Conservation (phyloP, 768 basidiomycete species). For the Tephrocybe sp. region DNA sequence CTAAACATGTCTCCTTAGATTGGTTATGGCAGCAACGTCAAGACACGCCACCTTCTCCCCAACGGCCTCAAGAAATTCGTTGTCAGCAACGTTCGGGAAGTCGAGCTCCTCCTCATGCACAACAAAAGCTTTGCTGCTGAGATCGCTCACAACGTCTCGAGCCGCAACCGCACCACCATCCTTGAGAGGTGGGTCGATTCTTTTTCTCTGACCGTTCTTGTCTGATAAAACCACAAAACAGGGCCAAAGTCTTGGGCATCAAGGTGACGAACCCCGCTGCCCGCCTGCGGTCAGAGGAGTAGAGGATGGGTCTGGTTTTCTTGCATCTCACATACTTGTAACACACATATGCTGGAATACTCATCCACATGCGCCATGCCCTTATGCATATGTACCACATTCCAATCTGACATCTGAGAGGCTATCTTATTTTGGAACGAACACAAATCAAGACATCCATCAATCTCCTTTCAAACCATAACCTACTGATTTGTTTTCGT, state of each 20-base stretch:
- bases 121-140: conserved; percentile 95
- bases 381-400: conserved; percentile 8
- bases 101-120: conserved; percentile 97
- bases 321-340: conserved; percentile 46
- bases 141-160: conserved; percentile 95
- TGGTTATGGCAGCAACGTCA: conserved; percentile 91
- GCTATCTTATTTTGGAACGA: conserved; percentile 8
- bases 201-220: neutral
- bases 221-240: conserved; percentile 25
- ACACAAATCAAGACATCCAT: conserved; percentile 1
- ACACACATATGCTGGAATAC: conserved; percentile 51
- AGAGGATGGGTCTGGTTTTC: conserved; percentile 39
- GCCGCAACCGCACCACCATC: conserved; percentile 90
- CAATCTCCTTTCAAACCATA: neutral
- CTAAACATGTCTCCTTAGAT: conserved; percentile 39
- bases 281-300: conserved; percentile 94
- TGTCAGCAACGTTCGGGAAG: conserved; percentile 89
- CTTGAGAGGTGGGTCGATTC: conserved; percentile 66
- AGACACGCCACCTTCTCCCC: conserved; percentile 94
- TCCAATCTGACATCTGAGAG: neutral
- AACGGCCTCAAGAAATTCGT: conserved; percentile 95
- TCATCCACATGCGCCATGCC: conserved; percentile 40
- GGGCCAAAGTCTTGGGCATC: conserved; percentile 82
- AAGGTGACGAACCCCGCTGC: conserved; percentile 94
- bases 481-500: neutral